Conservation (phyloP, 208 protist species). For the Crithidia expoeki region DNA sequence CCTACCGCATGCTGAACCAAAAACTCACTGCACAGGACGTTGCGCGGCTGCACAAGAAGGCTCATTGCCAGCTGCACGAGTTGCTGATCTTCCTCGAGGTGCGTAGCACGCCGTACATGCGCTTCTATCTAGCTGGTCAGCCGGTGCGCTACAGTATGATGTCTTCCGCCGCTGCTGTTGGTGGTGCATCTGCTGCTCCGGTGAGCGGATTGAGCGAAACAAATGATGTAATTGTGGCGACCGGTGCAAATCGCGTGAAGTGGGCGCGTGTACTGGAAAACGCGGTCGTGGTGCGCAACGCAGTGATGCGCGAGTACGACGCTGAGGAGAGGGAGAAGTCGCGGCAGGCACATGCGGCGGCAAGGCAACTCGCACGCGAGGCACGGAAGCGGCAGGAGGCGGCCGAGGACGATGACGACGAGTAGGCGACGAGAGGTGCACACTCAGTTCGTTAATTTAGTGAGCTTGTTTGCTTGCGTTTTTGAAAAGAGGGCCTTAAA, state of each 20-base stretch:
- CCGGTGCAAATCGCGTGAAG: constrained; percentile 70
- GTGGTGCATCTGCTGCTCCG: too few relatives aligned
- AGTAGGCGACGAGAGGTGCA: constrained; percentile 22
- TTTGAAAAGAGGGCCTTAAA: too few relatives aligned
- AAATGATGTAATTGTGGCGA: constrained; percentile 48
- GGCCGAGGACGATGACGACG: constrained; percentile 66
- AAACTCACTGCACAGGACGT: constrained; percentile 52
- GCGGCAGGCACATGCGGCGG: constrained; percentile 48
- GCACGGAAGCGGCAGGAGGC: constrained; percentile 41
- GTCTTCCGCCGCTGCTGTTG: constrained; percentile 10
- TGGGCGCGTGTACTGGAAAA: constrained; percentile 72
- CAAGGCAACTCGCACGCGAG: constrained; percentile 40
- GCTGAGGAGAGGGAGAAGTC: constrained; percentile 47
- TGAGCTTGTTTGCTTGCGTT: too few relatives aligned
- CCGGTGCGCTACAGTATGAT: constrained; percentile 56
- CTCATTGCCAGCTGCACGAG: constrained; percentile 63
- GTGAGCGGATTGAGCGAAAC: constrained; percentile 29
- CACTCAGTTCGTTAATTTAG: too few relatives aligned
- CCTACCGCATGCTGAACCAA: constrained; percentile 57
- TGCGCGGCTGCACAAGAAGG: constrained; percentile 56
- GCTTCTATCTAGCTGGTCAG: constrained; percentile 76
- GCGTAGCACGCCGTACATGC: constrained; percentile 74
- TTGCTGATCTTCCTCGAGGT: constrained; percentile 69
- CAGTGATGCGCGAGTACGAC: constrained; percentile 71
- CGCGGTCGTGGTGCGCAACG: constrained; percentile 79